Evolutionary conservation across 139 green algal species (phyloP), one percentile per base, ranked within the genome.

Genomic region (Eudorina sp.): DNA sequence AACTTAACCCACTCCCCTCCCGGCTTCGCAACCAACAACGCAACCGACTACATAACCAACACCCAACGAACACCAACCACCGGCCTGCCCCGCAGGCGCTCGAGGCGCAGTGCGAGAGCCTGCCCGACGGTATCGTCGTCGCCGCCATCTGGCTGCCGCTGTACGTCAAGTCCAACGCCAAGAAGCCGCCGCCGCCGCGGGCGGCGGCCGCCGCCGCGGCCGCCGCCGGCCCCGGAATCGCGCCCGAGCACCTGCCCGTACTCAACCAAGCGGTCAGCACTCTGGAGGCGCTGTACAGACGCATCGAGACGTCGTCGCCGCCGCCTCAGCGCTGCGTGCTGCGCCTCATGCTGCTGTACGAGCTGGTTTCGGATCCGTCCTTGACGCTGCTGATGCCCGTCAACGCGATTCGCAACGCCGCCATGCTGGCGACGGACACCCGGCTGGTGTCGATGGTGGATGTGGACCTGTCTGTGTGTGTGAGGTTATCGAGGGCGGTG

Each of bases 381-480:
- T 25, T 66, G 55, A 25, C 6, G 3, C 3, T 66, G 7, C 55
- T 66, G 75, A 89, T 94, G 45, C 91, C 91, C 53, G 92, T 94
- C 86, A 94, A 94, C 27, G 88, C 62, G 3, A 73, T 94, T 74
- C 75, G 91, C 40, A 94, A 94, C 60, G 76, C 89, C 16, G 91
- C 86, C 8, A 36, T 94, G 86, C 74, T 94, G 68, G 76, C 87
- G 58, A 83, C 86, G 23, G 45, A 79, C 40, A 91, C 86, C 27
- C 69, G 62, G 34, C 84, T 92, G 84, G 86, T 92, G 41, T 76
- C 83, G 69, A 92, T 94, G 91, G 76, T 90, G n/a, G 91, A 92
- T 74, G 91, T 90, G 36, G 91, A 92, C 77, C 77, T 94, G 41
- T n/a, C n/a, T n/a, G n/a, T n/a, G n/a, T n/a, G n/a, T n/a, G n/a